A percentile compares a stretch with the other conserved stretches of the same genome.
Evolutionary conservation across 179 eudicot genomes (phyloP).

Genomic region (Silene vulgaris): DNA sequence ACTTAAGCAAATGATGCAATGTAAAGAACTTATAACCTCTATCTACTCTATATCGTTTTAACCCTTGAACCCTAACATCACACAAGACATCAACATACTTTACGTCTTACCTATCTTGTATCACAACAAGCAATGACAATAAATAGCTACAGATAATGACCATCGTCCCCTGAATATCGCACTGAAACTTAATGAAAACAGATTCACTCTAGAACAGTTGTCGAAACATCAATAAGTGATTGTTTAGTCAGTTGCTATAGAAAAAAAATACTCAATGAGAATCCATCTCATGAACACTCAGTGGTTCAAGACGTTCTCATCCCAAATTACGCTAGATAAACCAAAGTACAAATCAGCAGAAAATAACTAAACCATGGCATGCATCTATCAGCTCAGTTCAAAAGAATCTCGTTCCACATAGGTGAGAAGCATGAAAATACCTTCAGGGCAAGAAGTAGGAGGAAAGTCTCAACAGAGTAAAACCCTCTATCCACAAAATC

Average conservation of each 20-base stretch:
- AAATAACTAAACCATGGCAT: not conserved
- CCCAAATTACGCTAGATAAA: not conserved
- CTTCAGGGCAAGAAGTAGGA: constrained; percentile 90
- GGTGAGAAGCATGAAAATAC: constrained; percentile 30
- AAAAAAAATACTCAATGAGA: not conserved
- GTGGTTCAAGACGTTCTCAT: not conserved
- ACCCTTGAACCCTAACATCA: too few relatives aligned
- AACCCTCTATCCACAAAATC: constrained; percentile 96
- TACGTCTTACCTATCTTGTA: too few relatives aligned
- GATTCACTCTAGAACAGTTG: not conserved
- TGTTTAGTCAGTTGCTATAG: constrained; percentile 14
- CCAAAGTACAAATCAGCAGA: not conserved
- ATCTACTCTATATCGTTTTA: too few relatives aligned
- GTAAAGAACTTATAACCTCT: too few relatives aligned
- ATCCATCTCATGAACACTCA: constrained; percentile 16
- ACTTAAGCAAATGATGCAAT: too few relatives aligned
- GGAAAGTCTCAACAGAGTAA: constrained; percentile 91
- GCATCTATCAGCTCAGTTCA: constrained; percentile 9
- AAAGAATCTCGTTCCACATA: not conserved
- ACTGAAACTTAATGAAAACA: not conserved
- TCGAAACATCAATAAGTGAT: not conserved
- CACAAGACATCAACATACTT: too few relatives aligned
- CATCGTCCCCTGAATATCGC: not conserved
- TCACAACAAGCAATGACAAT: too few relatives aligned
- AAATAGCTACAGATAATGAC: too few relatives aligned